Evolutionary conservation across 176 grass and related monocot genomes (phyloP).

Genomic region (Hordeum vulgare): MorexV3_pseudomolecules_assembly NC_058524.1:113091096-113091595

Average conservation of each 20-base stretch:
- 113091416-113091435: not conserved
- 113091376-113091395: not conserved
- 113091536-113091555: not conserved
- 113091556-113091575: constrained; percentile 19
- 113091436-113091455: not conserved
- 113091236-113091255: not conserved
- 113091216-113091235: not conserved
- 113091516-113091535: not conserved
- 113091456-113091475: not conserved
- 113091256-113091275: not conserved
- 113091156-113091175: constrained; percentile 30
- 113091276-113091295: not conserved
- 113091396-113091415: not conserved
- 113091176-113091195: constrained; percentile 35
- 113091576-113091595: not conserved
- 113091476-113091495: not conserved
- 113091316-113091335: not conserved
- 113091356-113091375: not conserved
- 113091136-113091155: not conserved
- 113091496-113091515: not conserved
- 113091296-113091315: constrained; percentile 23
- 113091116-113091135: not conserved
- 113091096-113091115: not conserved
- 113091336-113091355: not conserved
- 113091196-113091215: not conserved